Evolutionary conservation across 2,329 filamentous ascomycete genomes (phyloP), one percentile per base, ranked within the genome.

Genomic region (Exutisphaerella laricina): DNA sequence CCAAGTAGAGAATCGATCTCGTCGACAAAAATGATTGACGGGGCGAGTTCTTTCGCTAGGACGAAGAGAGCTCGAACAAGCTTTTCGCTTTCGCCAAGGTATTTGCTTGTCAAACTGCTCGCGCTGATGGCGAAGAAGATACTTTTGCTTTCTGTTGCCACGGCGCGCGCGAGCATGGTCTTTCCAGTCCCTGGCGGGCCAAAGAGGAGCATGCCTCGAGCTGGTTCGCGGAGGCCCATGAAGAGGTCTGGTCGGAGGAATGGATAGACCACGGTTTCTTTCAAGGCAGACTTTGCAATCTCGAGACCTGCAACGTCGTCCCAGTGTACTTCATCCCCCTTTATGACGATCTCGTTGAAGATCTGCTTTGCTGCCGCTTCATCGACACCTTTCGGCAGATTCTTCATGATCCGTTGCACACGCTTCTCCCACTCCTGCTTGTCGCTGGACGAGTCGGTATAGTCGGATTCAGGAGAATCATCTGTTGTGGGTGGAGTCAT

Each of bases 101-200:
- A 98, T 66, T 98, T 98, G 60, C 86, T 94, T 1, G 90, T 97
- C 53, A 98, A 69, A 56, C 86, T 94, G 61, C 88, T 94, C 12
- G 92, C 88, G 4, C 88, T 95, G 43, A 98, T 95, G 10, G 89
- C 94, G 68, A 98, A 97, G 67, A 97, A 98, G 0, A 94, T 94
- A 8, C 88, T 94, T 57, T 82, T 84, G 1, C 87, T 94, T 65
- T 98, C 92, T 0, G 92, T 97, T 1, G 92, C 92, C 1, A 97
- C 90, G 6, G 88, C 88, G 51, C 92, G 79, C 7, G 92, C 92
- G 26, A 98, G 72, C 92, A 98, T 98, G 0, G 92, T 98, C 66
- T 98, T 98, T 39, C 92, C 92, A 0, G 92, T 98, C n/a, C 92
- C 92, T 0, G 92, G 92, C 1, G 92, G 92, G 0, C 92, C 92